Conservation (phyloP, 768 basidiomycete genomes). For the Kwoniella sp. region DNA sequence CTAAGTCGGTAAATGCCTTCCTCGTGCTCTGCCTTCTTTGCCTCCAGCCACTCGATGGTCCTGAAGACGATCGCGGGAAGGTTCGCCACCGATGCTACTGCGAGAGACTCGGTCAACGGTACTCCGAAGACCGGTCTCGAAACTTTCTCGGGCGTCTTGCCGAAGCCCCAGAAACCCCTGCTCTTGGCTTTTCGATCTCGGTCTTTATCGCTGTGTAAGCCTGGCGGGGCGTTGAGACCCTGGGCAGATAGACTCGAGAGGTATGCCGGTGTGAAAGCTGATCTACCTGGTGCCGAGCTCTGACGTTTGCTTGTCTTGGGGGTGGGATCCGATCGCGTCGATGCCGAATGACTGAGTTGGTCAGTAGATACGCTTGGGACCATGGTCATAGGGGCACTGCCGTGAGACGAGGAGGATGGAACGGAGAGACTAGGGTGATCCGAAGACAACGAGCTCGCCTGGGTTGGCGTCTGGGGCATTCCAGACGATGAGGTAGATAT, state of each 20-base stretch:
- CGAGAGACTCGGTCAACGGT: conserved; percentile 76
- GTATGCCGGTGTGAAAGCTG: conserved; percentile 32
- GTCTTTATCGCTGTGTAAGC: conserved; percentile 16
- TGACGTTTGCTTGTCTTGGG: conserved; percentile 31
- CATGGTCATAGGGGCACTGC: conserved; percentile 58
- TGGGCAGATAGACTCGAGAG: conserved; percentile 30
- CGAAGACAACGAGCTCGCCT: not conserved
- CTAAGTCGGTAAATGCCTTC: conserved; percentile 96
- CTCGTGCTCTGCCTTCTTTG: conserved; percentile 88
- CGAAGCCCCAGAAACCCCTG: conserved; percentile 86
- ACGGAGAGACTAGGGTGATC: not conserved
- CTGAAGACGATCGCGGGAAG: conserved; percentile 93
- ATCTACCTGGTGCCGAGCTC: conserved; percentile 37
- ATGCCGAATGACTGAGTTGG: conserved; percentile 54
- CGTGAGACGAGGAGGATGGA: conserved; percentile 8
- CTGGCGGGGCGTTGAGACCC: conserved; percentile 30
- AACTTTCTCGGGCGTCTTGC: conserved; percentile 53
- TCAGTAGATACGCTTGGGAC: conserved; percentile 60
- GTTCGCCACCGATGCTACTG: conserved; percentile 80
- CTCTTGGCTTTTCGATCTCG: conserved; percentile 89
- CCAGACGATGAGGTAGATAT: conserved; percentile 9
- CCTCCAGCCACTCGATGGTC: conserved; percentile 89
- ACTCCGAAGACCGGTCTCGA: conserved; percentile 80
- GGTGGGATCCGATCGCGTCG: conserved; percentile 19
- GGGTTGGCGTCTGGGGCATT: conserved; percentile 8